Evolutionary conservation across 2,329 filamentous ascomycete species (phyloP).

Genomic region (Tolypocladium inflatum): DNA sequence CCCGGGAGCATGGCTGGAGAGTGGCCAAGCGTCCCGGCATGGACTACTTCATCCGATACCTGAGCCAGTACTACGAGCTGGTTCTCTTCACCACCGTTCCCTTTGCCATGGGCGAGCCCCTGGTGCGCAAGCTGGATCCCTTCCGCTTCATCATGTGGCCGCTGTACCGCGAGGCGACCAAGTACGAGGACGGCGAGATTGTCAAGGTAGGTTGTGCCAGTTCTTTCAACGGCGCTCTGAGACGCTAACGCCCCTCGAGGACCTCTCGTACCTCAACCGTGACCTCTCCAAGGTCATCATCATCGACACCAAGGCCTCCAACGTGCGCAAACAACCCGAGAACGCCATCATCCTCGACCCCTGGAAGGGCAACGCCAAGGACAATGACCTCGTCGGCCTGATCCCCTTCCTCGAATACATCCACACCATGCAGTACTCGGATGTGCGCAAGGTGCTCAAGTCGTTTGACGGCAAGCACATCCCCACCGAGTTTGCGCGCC

Average conservation of each 20-base stretch:
- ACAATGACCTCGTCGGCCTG: conserved; percentile 77
- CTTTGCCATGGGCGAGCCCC: conserved; percentile 72
- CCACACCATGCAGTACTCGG: conserved; percentile 82
- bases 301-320: conserved; percentile 74
- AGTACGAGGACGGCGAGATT: conserved; percentile 91
- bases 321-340: conserved; percentile 86
- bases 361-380: conserved; percentile 76
- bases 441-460: conserved; percentile 78
- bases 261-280: conserved; percentile 95
- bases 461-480: conserved; percentile 87
- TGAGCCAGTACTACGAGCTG: conserved; percentile 96
- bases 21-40: conserved; percentile 89
- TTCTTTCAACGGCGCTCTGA: neutral
- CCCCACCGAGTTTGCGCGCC: conserved; percentile 77
- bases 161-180: conserved; percentile 90
- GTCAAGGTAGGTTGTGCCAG: conserved; percentile 60
- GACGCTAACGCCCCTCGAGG: conserved; percentile 39
- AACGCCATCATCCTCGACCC: conserved; percentile 88
- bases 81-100: conserved; percentile 91
- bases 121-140: conserved; percentile 89
- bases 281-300: conserved; percentile 93
- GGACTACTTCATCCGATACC: conserved; percentile 94
- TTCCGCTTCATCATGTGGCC: conserved; percentile 95
- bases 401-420: conserved; percentile 98
- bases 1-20: conserved; percentile 87